phyloP scores from a whole-genome alignment of 495 filamentous ascomycete genomes.

The Penicillium desertorum region DNA sequence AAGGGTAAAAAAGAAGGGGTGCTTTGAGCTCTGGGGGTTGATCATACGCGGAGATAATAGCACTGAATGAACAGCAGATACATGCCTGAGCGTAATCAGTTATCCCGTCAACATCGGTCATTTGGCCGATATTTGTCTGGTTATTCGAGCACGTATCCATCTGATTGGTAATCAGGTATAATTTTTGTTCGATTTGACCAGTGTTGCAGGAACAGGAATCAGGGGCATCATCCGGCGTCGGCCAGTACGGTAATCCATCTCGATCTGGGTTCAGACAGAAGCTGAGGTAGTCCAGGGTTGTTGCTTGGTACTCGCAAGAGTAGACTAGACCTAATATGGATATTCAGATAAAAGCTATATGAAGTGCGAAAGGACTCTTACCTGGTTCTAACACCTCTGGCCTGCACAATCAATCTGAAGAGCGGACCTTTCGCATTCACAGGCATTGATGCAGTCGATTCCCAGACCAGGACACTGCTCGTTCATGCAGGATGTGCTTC shows the following conservation, averaged over 20 bases:
- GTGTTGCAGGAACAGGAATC: slow-evolving; percentile 30
- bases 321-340: slow-evolving; percentile 26
- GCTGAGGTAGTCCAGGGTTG: slow-evolving; percentile 12
- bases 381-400: slow-evolving; percentile 29
- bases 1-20: background rate
- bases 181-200: slow-evolving; percentile 14
- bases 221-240: slow-evolving; percentile 23
- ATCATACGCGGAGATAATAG: slow-evolving; percentile 23
- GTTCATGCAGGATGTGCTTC: slow-evolving; percentile 16
- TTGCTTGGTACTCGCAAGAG: slow-evolving; percentile 30
- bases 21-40: background rate
- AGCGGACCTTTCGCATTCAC: slow-evolving; percentile 11
- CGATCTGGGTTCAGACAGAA: slow-evolving; percentile 10
- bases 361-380: background rate
- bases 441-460: slow-evolving; percentile 22
- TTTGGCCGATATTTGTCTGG: slow-evolving; percentile 6
- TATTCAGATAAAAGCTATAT: background rate
- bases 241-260: slow-evolving; percentile 25
- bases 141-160: slow-evolving; percentile 12
- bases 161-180: background rate
- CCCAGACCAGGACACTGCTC: slow-evolving; percentile 17
- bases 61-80: slow-evolving; percentile 25
- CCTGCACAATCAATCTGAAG: slow-evolving; percentile 25
- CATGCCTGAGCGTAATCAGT: slow-evolving; percentile 16
- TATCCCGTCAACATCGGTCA: background rate